Percentiles rank a stretch among this genome's conserved stretches.
Evolutionary conservation across 176 grass and related monocot genomes (phyloP).

Genomic region (Rhynchospora pubera): DNA sequence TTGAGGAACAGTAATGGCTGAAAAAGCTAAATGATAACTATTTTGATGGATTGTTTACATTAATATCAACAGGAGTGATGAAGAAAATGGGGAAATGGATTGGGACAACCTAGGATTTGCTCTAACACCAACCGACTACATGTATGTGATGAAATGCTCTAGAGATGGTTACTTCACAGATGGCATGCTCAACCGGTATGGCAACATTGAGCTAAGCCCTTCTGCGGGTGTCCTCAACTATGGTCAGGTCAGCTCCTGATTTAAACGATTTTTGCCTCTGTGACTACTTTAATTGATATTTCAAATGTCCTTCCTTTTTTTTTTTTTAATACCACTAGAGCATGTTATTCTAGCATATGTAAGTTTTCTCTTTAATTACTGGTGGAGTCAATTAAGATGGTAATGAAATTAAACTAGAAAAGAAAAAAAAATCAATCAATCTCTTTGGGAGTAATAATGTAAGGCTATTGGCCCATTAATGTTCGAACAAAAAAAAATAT

Average conservation of each 20-base stretch:
- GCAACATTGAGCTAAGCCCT: constrained; percentile 91
- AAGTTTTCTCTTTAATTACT: no score
- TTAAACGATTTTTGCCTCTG: not conserved
- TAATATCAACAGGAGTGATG: constrained; percentile 40
- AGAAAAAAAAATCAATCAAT: no score
- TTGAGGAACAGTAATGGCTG: not conserved
- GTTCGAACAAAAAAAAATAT: not conserved
- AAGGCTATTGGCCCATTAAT: not conserved
- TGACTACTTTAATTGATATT: not conserved
- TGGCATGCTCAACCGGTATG: constrained; percentile 67
- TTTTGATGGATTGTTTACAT: not conserved
- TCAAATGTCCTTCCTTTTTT: not conserved
- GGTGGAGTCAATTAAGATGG: no score
- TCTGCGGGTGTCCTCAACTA: constrained; percentile 88
- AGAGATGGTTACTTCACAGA: constrained; percentile 27
- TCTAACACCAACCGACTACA: constrained; percentile 68
- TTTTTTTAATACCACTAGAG: not conserved
- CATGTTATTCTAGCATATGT: no score
- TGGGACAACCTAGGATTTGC: constrained; percentile 87
- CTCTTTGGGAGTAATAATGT: not conserved
- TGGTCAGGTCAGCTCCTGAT: constrained; percentile 46
- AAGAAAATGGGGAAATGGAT: constrained; percentile 58
- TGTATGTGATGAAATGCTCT: constrained; percentile 73
- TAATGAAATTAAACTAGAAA: no score
- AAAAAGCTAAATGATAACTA: not conserved